Evolutionary conservation across 805 yeast genomes (phyloP).

Genomic region (Candida easanensis): DNA sequence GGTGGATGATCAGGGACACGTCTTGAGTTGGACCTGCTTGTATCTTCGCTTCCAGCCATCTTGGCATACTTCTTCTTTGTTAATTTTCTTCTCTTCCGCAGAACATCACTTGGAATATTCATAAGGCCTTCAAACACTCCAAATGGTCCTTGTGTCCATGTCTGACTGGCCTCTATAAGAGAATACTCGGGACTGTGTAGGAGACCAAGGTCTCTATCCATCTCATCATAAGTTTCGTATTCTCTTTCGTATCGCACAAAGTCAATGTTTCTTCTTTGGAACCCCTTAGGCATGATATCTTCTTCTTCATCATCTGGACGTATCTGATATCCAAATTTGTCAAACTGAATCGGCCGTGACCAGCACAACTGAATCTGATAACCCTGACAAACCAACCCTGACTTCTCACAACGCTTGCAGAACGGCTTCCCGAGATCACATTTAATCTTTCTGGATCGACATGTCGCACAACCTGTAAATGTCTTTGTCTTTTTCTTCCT

Average conservation of each 20-base stretch:
- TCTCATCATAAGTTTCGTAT: constrained; percentile 75
- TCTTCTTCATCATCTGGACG: constrained; percentile 24
- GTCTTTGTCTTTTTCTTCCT: constrained; percentile 54
- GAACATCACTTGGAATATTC: constrained; percentile 19
- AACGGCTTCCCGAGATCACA: constrained; percentile 73
- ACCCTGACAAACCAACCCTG: constrained; percentile 73
- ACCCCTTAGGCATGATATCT: constrained; percentile 43
- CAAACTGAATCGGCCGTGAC: constrained; percentile 54
- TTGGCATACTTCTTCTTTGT: constrained; percentile 24
- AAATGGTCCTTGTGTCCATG: constrained; percentile 71
- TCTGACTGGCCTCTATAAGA: constrained; percentile 39
- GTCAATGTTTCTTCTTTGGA: constrained; percentile 68
- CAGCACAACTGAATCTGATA: constrained; percentile 80
- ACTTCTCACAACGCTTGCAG: constrained; percentile 68
- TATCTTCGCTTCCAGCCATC: constrained; percentile 7
- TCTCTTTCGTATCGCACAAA: constrained; percentile 69
- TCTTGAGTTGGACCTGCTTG: constrained; percentile 17
- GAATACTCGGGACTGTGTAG: constrained; percentile 49
- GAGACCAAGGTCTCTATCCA: constrained; percentile 65
- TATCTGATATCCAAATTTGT: constrained; percentile 41
- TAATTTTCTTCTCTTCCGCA: constrained; percentile 26
- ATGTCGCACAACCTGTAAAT: constrained; percentile 87
- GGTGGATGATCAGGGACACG: background rate
- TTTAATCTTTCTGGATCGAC: constrained; percentile 74
- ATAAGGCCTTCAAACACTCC: constrained; percentile 65